These are phyloP conservation scores for Coelastrella sp. DNA, from an alignment of 139 green algal genomes.

Conservation along the genomic window DNA sequence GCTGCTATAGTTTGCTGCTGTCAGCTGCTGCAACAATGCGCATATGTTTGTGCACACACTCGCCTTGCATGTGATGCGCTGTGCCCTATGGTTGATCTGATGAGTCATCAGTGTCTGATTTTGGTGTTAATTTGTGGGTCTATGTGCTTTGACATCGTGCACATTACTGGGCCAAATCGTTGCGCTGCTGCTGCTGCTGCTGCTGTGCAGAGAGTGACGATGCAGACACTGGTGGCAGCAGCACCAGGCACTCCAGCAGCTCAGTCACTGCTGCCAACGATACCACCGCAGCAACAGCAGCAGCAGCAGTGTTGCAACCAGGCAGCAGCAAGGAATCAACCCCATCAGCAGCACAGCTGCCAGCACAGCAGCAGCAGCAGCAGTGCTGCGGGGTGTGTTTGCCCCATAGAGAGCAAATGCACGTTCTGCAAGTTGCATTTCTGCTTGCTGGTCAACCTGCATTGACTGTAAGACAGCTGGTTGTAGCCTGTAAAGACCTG, in stretches of 20 bases:
- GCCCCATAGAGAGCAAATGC: neutral
- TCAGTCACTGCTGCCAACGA: neutral
- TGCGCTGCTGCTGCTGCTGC: neutral
- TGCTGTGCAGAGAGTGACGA: neutral
- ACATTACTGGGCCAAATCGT: too few species aligned
- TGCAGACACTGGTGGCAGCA: neutral
- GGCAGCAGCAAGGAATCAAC: neutral
- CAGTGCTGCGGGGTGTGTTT: neutral
- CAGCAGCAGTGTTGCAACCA: conserved; percentile 6
- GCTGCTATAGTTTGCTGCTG: neutral
- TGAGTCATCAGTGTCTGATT: too few species aligned
- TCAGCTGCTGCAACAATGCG: neutral
- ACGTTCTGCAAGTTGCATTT: neutral
- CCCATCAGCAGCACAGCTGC: neutral
- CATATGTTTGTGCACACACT: too few species aligned
- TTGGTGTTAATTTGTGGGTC: too few species aligned
- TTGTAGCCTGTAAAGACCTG: neutral
- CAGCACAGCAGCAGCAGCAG: neutral
- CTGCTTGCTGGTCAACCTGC: neutral
- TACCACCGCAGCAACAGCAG: neutral
- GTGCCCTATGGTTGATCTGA: too few species aligned
- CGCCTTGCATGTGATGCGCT: too few species aligned
- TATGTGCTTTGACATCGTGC: too few species aligned
- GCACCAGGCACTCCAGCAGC: neutral
- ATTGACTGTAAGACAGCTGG: neutral